Conservation (phyloP, 164 flowering plant genomes). For the Aristolochia fimbriata region DNA sequence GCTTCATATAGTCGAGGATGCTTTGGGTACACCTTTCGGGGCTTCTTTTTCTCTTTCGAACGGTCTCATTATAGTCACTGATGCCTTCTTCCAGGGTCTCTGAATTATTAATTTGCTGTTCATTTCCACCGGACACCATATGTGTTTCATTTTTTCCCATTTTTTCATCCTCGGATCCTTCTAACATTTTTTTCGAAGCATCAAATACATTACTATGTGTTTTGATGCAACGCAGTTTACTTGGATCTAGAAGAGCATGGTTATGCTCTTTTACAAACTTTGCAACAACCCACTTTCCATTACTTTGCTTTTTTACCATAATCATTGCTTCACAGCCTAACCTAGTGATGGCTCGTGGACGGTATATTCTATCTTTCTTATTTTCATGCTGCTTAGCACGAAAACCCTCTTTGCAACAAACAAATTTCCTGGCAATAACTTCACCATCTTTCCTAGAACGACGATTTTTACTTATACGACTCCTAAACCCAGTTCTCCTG, state of each 20-base stretch:
- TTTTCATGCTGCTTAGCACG: constrained; percentile 11
- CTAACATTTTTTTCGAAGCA: background rate
- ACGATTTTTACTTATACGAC: constrained; percentile 38
- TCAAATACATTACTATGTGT: constrained; percentile 3
- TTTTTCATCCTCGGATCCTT: constrained; percentile 13
- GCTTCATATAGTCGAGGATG: constrained; percentile 12
- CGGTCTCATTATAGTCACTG: background rate
- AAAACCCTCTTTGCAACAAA: constrained; percentile 27
- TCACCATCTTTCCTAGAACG: constrained; percentile 48
- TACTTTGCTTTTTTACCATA: constrained; percentile 8
- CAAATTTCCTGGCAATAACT: constrained; percentile 36
- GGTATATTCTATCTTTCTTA: constrained; percentile 10
- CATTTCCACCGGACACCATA: constrained; percentile 52
- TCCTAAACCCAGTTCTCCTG: constrained; percentile 31
- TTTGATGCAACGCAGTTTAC: constrained; percentile 43
- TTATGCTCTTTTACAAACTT: constrained; percentile 14
- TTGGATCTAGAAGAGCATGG: constrained; percentile 29
- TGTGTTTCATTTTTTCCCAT: constrained; percentile 41
- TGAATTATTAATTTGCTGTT: constrained; percentile 20
- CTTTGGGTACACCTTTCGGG: constrained; percentile 28
- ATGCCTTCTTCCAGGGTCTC: constrained; percentile 23
- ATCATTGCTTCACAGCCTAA: constrained; percentile 17
- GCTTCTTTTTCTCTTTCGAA: constrained; percentile 31
- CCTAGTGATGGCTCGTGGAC: constrained; percentile 13
- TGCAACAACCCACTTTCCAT: constrained; percentile 16